Percentiles rank a stretch among this genome's conserved stretches.
Conservation (phyloP, 768 basidiomycete species). For the Trametes coccinea region DNA sequence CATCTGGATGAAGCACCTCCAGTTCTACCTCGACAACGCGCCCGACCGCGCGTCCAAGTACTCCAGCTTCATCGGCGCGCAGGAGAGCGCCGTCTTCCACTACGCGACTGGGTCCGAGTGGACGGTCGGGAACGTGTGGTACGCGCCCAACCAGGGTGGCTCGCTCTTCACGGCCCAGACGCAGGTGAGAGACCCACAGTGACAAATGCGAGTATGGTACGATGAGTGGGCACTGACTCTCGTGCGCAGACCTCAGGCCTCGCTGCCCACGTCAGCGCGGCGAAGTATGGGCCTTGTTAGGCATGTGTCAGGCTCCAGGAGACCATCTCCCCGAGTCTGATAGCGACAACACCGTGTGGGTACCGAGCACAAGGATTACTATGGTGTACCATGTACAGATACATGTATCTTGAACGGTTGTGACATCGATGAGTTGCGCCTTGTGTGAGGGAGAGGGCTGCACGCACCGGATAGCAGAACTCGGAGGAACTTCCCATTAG, state of each 20-base stretch:
- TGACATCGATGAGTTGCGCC: too few species aligned
- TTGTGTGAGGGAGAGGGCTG: too few species aligned
- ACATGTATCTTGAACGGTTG: too few species aligned
- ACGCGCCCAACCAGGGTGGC: conserved; percentile 31
- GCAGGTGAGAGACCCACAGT: not conserved
- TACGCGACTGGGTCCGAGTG: conserved; percentile 1
- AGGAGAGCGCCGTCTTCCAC: conserved; percentile 14
- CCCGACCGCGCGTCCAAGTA: conserved; percentile 17
- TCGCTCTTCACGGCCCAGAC: conserved; percentile 33
- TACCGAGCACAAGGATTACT: too few species aligned
- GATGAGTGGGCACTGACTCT: not conserved
- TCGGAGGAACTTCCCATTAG: too few species aligned
- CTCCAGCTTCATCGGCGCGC: conserved; percentile 16
- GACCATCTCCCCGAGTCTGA: too few species aligned
- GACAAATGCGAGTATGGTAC: not conserved
- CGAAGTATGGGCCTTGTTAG: conserved; percentile 11
- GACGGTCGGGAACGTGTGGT: conserved; percentile 40
- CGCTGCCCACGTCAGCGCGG: conserved; percentile 8
- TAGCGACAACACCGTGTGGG: too few species aligned
- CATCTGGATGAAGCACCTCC: conserved; percentile 24
- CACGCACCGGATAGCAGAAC: too few species aligned
- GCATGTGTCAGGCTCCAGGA: too few species aligned
- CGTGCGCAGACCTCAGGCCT: conserved; percentile 3
- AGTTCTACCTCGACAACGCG: conserved; percentile 23
- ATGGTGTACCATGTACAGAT: too few species aligned